These are phyloP conservation scores for Chenopodium berlandieri DNA, from an alignment of 148 eudicot species.

Conservation along the genomic window DNA sequence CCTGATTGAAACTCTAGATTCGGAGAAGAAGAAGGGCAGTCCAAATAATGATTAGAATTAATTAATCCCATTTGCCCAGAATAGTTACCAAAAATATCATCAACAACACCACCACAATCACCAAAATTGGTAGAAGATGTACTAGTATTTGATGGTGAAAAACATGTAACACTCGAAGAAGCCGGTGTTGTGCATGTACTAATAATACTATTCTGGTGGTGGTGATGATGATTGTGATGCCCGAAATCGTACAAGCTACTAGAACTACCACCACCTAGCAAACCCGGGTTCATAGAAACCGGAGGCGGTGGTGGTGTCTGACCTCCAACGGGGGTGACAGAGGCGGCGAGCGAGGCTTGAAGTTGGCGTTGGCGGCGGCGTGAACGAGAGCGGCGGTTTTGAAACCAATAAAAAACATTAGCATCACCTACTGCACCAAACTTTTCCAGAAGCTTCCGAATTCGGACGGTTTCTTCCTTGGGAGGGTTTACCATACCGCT, in stretches of 20 bases:
- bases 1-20: slow-evolving; percentile 31
- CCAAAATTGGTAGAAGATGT: slow-evolving; percentile 1
- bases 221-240: background rate
- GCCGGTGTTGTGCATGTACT: slow-evolving; percentile 11
- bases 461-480: slow-evolving; percentile 76
- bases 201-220: background rate
- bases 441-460: slow-evolving; percentile 65
- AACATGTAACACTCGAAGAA: background rate
- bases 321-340: background rate
- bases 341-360: slow-evolving; percentile 41
- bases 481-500: slow-evolving; percentile 95
- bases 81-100: slow-evolving; percentile 18
- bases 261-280: slow-evolving; percentile 1
- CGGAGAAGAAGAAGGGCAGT: slow-evolving; percentile 14
- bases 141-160: slow-evolving; percentile 1
- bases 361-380: slow-evolving; percentile 79
- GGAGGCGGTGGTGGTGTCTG: slow-evolving; percentile 23
- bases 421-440: slow-evolving; percentile 91
- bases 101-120: slow-evolving; percentile 22
- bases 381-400: slow-evolving; percentile 79
- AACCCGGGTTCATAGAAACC: background rate
- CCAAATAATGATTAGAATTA: slow-evolving; percentile 14
- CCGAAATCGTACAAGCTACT: slow-evolving; percentile 19
- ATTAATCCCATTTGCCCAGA: slow-evolving; percentile 17
- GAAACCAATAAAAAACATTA: slow-evolving; percentile 94